Base-by-base conservation (phyloP, 2,329 filamentous ascomycete species). In the Pezicula rhizophila region DNA sequence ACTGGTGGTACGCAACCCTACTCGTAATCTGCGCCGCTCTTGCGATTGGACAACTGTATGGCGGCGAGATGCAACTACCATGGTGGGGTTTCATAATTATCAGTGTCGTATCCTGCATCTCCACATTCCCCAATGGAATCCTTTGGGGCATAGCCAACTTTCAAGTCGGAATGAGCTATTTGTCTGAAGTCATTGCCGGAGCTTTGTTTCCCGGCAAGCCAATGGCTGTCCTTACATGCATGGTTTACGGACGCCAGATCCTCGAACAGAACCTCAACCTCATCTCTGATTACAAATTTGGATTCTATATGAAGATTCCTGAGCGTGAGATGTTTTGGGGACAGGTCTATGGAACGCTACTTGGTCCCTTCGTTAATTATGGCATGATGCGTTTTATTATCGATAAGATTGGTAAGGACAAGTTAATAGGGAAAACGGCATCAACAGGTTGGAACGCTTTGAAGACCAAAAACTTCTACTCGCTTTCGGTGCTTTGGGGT, bases 261-360 rank as follows among this genome's bases (percentile, higher is more conserved):
- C 55, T 67, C 20, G 64, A 64, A 45, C 65, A 68, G 47, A 60
- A 61, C 46, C 53, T 67, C 23, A 65, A 64, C 44, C 54, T 66
- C 2, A 60, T 63, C 31, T 62, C 57, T 2, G 65, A 67, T 47
- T 66, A 64, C 52, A 68, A 68, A 41, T 67, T 68, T 28, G 65
- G 64, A 4, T 67, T 66, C 52, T 67, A 67, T 56, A 67, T 68
- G 64, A 67, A 66, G 50, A 65, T 68, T 18, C 65, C 65, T 7
- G 64, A 67, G 50, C 57, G 48, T 33, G 62, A 66, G 50, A 66
- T 68, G 63, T 67, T 68, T 42, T 58, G 58, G 45, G 63, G 54
- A 4, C 66, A 67, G 43, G 50, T 66, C 0, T 66, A 62, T 40
- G 64, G 64, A n/a, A 67, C 66, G 1, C 41, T 65, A 12, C 53